Evolutionary conservation across 148 eudicot genomes (phyloP), one percentile per base, ranked within the genome.

Genomic region (Heliosperma pusillum): DNA sequence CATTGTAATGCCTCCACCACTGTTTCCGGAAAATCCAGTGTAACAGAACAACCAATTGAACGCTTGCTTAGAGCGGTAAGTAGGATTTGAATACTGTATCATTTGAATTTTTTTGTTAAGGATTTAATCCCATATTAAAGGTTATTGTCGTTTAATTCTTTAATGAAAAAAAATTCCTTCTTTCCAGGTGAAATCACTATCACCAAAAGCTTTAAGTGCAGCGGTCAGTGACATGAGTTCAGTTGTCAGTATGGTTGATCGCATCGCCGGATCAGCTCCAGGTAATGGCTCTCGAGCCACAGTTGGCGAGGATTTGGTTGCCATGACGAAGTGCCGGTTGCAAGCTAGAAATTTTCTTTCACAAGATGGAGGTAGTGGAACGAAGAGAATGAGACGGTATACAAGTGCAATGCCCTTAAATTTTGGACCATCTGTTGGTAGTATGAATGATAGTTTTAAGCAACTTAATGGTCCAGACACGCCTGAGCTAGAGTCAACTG

Each of bases 271-370:
- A 80, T 94, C 98, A 62, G 98, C 97, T 45, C 98, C 97, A 29
- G 97, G 97, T 44, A 94, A 94, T 83, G 98, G 98, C 24, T 94
- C 98, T 64, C 84, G 98, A 79, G 97, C 98, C 75, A 96, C 97
- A 30, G 96, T 90, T 70, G 97, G 98, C 72, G 98, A 94, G 86
- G 98, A 94, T 86, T 84, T 94, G 86, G 98, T 87, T 82, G 96
- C 97, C 56, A 91, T 94, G 98, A 94, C 98, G 20, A 94, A 90
- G 80, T 94, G 97, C 71, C 98, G 98, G 67, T 80, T 90, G 61
- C 98, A 91, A 82, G 96, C 97, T 63, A 88, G 92, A 80, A 91
- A 87, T 76, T 86, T 87, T 75, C 82, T 82, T 75, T 83, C 91
- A 3, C 98, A 90, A 72, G 98, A 94, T 77, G 93, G 90, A 69